Evolutionary conservation across 805 yeast species (phyloP), one percentile per base, ranked within the genome.

Genomic region (Brettanomyces nanus): DNA sequence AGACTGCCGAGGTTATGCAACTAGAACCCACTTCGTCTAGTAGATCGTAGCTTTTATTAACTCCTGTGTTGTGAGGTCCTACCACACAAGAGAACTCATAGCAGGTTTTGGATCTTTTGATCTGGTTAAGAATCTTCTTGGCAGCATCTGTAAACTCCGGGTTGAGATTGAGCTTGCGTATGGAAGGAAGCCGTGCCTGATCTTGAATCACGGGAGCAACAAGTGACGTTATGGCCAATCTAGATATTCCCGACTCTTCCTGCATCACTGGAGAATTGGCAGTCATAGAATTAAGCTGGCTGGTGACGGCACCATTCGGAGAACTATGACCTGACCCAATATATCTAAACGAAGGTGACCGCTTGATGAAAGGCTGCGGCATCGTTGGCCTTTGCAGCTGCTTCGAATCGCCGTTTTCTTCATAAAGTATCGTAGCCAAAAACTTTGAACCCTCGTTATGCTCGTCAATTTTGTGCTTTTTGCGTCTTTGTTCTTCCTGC

Each of bases 21-120:
- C 73, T 59, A 39, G 71, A 65, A 0, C 95, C 95, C 36, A 84
- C 55, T 7, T 57, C 64, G 48, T 70, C 74, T 5, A 79, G 51
- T 45, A 76, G 74, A 15, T 73, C 70, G 43, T 37, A 60, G 5
- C 21, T 18, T 7, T 30, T 13, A 17, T 11, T n/a, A 14, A 19
- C 31, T 6, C n/a, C 19, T 18, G 18, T 19, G 6, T 22, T 21
- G 11, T 25, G 33, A 28, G 10, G 38, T 28, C 34, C 34, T 5
- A 26, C 19, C 1, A 44, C 38, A 25, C 33, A 29, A 19, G 51
- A 39, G 17, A 76, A 63, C 41, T 73, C 75, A 28, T 71, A 63
- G 47, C 86, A 80, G 19, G 82, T 69, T 42, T 72, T 73, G 5
- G 87, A 80, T 34, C 74, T 68, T 46, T 79, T 81, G 36, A 82